A percentile compares a stretch with the other conserved stretches of the same genome.
These are phyloP conservation scores for Ceratobasidium sp. DNA, from an alignment of 1,284 basidiomycete species.

Conservation along the genomic window DNA sequence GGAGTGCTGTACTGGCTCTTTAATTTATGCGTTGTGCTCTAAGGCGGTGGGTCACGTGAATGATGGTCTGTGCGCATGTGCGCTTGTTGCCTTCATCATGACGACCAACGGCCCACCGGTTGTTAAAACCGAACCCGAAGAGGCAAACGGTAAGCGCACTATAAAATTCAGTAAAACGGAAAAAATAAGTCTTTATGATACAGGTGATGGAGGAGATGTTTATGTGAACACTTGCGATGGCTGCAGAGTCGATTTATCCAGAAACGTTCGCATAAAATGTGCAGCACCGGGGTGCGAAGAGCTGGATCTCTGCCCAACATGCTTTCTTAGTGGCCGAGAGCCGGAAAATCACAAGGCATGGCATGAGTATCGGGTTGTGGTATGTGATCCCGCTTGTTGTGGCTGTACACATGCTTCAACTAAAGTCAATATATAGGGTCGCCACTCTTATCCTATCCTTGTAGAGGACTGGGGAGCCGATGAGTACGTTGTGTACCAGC, in stretches of 20 bases:
- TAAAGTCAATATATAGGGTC: conserved; percentile 68
- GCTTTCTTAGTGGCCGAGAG: conserved; percentile 93
- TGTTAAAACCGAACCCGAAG: conserved; percentile 23
- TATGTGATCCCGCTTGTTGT: conserved; percentile 52
- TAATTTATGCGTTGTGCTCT: background rate
- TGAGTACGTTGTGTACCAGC: conserved; percentile 65
- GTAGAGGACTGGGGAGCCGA: conserved; percentile 97
- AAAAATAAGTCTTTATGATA: too few species aligned
- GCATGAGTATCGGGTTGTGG: conserved; percentile 93
- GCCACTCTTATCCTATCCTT: conserved; percentile 96
- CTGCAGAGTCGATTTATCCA: conserved; percentile 16
- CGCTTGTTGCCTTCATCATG: conserved; percentile 14
- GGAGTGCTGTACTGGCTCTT: conserved; percentile 4
- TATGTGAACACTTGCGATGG: conserved; percentile 12
- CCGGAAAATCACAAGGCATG: conserved; percentile 85
- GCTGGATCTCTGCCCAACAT: conserved; percentile 86
- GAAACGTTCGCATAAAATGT: conserved; percentile 79
- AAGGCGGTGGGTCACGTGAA: background rate
- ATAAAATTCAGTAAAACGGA: background rate
- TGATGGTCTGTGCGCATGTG: background rate
- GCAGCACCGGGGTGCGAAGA: conserved; percentile 84
- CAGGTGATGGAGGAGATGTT: conserved; percentile 11
- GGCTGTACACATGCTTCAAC: background rate
- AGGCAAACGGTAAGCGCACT: background rate
- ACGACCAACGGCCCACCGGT: conserved; percentile 12